Base-by-base conservation (phyloP, 208 protist genomes). In the Trypanosoma mega region DNA sequence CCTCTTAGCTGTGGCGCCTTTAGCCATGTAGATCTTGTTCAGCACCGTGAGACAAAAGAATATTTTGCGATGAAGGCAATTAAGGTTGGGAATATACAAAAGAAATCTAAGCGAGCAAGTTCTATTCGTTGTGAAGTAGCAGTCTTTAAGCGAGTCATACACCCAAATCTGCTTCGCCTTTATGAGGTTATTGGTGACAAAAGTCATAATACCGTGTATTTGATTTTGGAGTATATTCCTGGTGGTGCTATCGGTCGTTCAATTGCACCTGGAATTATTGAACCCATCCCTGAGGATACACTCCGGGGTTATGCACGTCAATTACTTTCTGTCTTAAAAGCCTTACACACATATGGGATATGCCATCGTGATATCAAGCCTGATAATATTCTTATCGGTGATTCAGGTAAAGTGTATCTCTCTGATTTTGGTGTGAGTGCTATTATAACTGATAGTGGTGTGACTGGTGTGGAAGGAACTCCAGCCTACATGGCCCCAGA, bases 21-120 rank as follows among this genome's bases (percentile, higher is more conserved):
- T 56, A 93, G 96, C 44, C 82, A 94, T n/a, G 97, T 98, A 2
- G 97, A 94, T 55, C 96, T 97, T 54, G 96, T 93, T 16, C 70
- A 82, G 36, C 74, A 97, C 54, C 45, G 60, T 0, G 30, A 44
- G 14, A 87, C 73, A n/a, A 62, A 63, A 14, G n/a, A 90, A 8
- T 39, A 76, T 31, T 80, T 76, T 21, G 85, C 85, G 2, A 58
- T 92, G 68, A 93, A 93, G 63, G 71, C 78, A 23, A 66, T 92
- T 5, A 16, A 41, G 14, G 31, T 84, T 0, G 59, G 72, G 8
- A 55, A 48, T 7, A 45, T 51, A 52, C 33, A 51, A 33, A 16
- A 47, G 27, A 45, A 39, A 20, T 31, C 11, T 44, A 12, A 47
- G 29, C 63, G 57, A 4, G 36, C 45, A 4, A 44, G 57, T 20